phyloP scores from a whole-genome alignment of 2,329 filamentous ascomycete species.

The Calonectria montana region DNA sequence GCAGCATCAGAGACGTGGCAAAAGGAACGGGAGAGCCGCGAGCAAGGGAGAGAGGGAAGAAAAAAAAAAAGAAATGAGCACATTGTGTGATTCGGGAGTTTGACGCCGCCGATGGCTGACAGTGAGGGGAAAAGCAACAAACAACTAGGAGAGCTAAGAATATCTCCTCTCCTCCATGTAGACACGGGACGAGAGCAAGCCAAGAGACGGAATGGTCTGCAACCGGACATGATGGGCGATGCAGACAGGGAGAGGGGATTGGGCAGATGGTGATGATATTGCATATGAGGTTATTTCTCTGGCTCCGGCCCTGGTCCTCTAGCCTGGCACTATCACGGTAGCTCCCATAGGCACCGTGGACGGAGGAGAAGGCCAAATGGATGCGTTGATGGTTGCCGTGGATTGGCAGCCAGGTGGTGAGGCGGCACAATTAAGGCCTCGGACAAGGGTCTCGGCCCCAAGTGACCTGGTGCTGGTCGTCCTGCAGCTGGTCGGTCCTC shows the following conservation, averaged over 20 bases:
- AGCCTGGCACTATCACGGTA: neutral
- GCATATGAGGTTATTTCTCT: neutral
- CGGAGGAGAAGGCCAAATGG: neutral
- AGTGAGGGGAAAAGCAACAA: neutral
- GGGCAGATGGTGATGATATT: neutral
- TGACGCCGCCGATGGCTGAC: neutral
- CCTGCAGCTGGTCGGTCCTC: neutral
- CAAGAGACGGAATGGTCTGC: neutral
- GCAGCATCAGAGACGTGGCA: neutral
- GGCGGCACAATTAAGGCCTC: constrained; percentile 1
- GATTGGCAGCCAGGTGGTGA: neutral
- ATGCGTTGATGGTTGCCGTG: neutral
- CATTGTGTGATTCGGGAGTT: neutral
- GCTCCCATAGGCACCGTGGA: neutral
- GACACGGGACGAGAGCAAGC: neutral
- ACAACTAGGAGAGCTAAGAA: neutral
- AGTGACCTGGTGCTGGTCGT: constrained; percentile 1
- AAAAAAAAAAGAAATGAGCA: neutral
- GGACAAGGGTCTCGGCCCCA: neutral
- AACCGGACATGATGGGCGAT: neutral
- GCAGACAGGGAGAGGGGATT: neutral
- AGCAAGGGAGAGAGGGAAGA: neutral
- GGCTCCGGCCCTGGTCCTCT: neutral
- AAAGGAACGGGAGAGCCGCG: neutral
- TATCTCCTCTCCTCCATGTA: neutral